These are phyloP conservation scores for Vaccinium vitisidaea DNA, from an alignment of 148 eudicot species.

Conservation along the genomic window DNA sequence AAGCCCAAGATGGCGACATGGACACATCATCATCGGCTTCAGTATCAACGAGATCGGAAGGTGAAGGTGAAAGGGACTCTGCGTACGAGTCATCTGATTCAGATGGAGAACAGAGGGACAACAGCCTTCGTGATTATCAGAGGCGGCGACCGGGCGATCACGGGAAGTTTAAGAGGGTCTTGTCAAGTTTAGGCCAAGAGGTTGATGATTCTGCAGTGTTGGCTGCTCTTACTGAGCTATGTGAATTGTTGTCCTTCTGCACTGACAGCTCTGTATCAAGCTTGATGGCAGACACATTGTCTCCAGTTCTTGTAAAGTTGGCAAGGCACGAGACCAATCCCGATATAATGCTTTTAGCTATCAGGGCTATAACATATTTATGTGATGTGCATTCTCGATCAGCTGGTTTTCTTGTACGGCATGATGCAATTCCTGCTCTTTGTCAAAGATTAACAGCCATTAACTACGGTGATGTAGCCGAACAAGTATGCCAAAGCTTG, in stretches of 20 bases:
- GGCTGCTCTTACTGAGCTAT: slow-evolving; percentile 76
- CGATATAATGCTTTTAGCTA: slow-evolving; percentile 75
- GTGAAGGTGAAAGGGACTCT: slow-evolving; percentile 70
- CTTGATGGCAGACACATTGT: slow-evolving; percentile 52
- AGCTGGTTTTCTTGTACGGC: slow-evolving; percentile 58
- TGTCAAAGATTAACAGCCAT: slow-evolving; percentile 72
- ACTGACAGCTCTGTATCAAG: slow-evolving; percentile 61
- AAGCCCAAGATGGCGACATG: slow-evolving; percentile 59
- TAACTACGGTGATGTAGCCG: slow-evolving; percentile 88
- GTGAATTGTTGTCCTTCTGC: slow-evolving; percentile 77
- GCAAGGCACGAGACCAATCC: slow-evolving; percentile 67
- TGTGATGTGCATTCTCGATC: slow-evolving; percentile 78
- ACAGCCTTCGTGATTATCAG: slow-evolving; percentile 50
- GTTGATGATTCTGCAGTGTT: slow-evolving; percentile 56
- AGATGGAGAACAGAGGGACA: slow-evolving; percentile 56
- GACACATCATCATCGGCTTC: slow-evolving; percentile 81
- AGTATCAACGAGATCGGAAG: slow-evolving; percentile 70
- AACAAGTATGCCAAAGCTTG: slow-evolving; percentile 59
- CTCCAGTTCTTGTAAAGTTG: slow-evolving; percentile 71
- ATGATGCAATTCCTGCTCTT: slow-evolving; percentile 72
- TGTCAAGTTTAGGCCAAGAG: slow-evolving; percentile 57
- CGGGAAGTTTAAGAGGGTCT: slow-evolving; percentile 45
- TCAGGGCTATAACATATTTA: slow-evolving; percentile 88
- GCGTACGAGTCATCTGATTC: slow-evolving; percentile 83
- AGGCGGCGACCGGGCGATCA: slow-evolving; percentile 48